These are phyloP conservation scores for Kwoniella bestiolae DNA, from an alignment of 768 basidiomycete species.

Conservation along the genomic window DNA sequence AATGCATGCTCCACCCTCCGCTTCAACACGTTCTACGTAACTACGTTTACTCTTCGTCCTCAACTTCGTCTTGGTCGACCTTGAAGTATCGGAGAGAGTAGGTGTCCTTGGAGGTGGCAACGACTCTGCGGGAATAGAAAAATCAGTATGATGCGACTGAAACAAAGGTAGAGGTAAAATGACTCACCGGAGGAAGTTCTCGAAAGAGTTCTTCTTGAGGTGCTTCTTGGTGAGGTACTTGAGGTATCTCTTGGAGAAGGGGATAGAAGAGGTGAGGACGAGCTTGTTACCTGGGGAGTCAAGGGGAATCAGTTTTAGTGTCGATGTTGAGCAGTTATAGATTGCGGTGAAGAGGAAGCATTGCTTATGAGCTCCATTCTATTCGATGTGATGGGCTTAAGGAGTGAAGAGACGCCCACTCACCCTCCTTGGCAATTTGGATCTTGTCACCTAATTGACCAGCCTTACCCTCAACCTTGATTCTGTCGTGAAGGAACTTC, in stretches of 20 bases:
- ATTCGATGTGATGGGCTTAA: not conserved
- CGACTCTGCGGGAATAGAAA: slow-evolving; percentile 66
- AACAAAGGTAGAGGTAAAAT: not conserved
- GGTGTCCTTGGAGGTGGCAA: slow-evolving; percentile 87
- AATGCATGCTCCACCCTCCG: slow-evolving; percentile 9
- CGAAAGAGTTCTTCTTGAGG: slow-evolving; percentile 91
- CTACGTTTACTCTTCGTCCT: slow-evolving; percentile 56
- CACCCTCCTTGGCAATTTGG: slow-evolving; percentile 84
- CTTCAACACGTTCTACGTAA: not conserved
- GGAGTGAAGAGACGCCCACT: slow-evolving; percentile 44
- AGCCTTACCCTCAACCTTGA: slow-evolving; percentile 59
- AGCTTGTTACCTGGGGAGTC: slow-evolving; percentile 69
- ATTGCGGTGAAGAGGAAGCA: too few species aligned
- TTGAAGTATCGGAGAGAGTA: slow-evolving; percentile 89
- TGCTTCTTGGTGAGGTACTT: slow-evolving; percentile 98
- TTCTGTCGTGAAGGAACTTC: slow-evolving; percentile 66
- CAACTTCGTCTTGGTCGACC: slow-evolving; percentile 59
- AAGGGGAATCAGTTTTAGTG: slow-evolving; percentile 20
- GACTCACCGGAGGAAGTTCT: slow-evolving; percentile 90
- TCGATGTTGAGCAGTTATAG: too few species aligned
- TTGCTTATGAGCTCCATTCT: too few species aligned
- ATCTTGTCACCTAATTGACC: slow-evolving; percentile 68
- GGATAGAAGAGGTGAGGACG: slow-evolving; percentile 79
- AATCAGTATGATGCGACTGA: slow-evolving; percentile 4
- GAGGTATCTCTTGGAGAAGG: slow-evolving; percentile 95